phyloP scores from a whole-genome alignment of 345 rosid species.

The Carallia brachiata region DNA sequence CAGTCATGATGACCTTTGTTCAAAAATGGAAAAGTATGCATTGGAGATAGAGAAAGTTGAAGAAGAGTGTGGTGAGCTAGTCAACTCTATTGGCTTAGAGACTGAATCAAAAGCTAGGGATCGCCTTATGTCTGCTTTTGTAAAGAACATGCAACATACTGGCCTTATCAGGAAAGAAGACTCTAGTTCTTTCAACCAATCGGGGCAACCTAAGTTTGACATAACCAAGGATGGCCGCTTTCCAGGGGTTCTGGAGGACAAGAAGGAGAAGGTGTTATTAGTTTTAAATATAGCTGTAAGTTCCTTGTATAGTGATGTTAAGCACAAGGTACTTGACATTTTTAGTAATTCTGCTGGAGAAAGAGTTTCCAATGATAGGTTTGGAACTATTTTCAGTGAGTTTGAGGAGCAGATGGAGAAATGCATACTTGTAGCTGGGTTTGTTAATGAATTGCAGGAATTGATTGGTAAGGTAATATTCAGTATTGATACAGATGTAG shows the following conservation, averaged over 20 bases:
- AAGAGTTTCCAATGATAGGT: constrained; percentile 32
- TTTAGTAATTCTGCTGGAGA: constrained; percentile 37
- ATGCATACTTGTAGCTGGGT: constrained; percentile 55
- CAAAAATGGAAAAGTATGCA: constrained; percentile 53
- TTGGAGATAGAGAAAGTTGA: constrained; percentile 60
- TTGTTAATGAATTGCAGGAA: constrained; percentile 54
- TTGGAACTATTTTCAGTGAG: constrained; percentile 45
- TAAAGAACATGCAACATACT: constrained; percentile 65
- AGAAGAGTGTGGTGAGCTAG: constrained; percentile 57
- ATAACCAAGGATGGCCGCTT: constrained; percentile 34
- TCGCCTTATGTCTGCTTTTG: constrained; percentile 62
- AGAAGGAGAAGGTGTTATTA: constrained; percentile 56
- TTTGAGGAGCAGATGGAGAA: constrained; percentile 83
- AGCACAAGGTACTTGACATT: constrained; percentile 45
- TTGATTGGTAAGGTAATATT: constrained; percentile 41
- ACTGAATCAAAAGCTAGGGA: constrained; percentile 74
- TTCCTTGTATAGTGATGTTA: constrained; percentile 56
- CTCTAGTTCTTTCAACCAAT: constrained; percentile 31
- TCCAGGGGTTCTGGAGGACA: constrained; percentile 43
- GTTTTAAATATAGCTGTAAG: constrained; percentile 52
- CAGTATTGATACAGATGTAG: constrained; percentile 26
- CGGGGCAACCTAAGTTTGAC: constrained; percentile 35
- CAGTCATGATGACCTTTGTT: constrained; percentile 58
- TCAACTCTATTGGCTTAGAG: constrained; percentile 55
- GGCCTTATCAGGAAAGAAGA: constrained; percentile 50